These are phyloP conservation scores for Sugiyamaella pinicola DNA, from an alignment of 1,139 yeast genomes.

Conservation along the genomic window DNA sequence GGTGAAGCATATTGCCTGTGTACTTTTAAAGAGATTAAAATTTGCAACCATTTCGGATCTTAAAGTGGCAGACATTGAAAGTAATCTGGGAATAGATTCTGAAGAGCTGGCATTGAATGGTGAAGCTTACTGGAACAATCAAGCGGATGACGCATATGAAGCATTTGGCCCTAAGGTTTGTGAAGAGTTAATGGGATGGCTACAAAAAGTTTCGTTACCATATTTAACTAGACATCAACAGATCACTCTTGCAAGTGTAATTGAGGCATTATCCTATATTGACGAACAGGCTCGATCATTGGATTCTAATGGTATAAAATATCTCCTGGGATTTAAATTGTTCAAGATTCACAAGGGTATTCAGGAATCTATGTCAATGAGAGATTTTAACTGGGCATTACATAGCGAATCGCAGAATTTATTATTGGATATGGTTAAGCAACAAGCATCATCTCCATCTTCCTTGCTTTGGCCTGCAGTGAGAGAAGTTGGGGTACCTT, in stretches of 20 bases:
- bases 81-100: conserved; percentile 29
- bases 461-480: conserved; percentile 63
- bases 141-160: conserved; percentile 29
- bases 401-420: conserved; percentile 80
- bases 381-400: conserved; percentile 87
- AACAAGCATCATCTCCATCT: conserved; percentile 43
- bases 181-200: conserved; percentile 56
- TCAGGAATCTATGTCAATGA: conserved; percentile 60
- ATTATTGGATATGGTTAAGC: conserved; percentile 54
- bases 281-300: conserved; percentile 53
- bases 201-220: conserved; percentile 70
- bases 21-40: conserved; percentile 55
- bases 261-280: conserved; percentile 63
- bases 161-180: conserved; percentile 52
- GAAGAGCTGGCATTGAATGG: conserved; percentile 7
- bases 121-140: not conserved
- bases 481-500: conserved; percentile 63
- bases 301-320: conserved; percentile 74
- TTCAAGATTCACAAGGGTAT: conserved; percentile 57
- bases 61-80: conserved; percentile 35
- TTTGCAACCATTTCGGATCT: conserved; percentile 47
- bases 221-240: conserved; percentile 90
- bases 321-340: conserved; percentile 70
- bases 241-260: conserved; percentile 70
- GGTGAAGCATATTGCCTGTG: conserved; percentile 60